Evolutionary conservation across 805 yeast species (phyloP), one percentile per base, ranked within the genome.

Genomic region (Maudiozyma turicensis): DNA sequence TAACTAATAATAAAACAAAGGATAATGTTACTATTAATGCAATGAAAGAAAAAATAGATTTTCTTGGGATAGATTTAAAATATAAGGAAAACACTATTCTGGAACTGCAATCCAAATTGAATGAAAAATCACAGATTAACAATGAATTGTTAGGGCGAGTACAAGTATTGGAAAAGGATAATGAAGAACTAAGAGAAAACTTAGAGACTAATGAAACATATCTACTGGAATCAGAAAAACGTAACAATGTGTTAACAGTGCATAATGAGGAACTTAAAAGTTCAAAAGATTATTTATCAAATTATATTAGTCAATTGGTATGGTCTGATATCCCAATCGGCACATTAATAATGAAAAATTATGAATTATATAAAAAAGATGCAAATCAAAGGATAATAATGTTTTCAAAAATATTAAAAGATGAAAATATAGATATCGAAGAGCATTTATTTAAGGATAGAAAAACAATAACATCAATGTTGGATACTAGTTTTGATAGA

Each of bases 251-350:
- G 26, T 20, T 20, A 20, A 20, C 26, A 20, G 26, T 20, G 26
- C 2, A 20, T 20, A 20, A 20, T 20, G 26, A 20, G 26, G 26
- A 15, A 20, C 11, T 38, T 15, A 14, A 14, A 14, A 13, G 10
- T n/a, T 29, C 8, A n/a, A 38, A 38, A 7, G 26, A 6, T 7
- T 8, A 7, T 20, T 38, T 38, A 8, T 5, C 26, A n/a, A 38
- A 14, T 6, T 38, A 15, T n/a, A 31, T 40, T 8, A 13, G 14
- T 13, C 15, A 40, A 13, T 9, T 40, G 3, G 40, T 10, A 32
- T 29, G 46, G 8, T 49, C 43, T 33, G 45, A 43, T 26, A 33
- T 49, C 33, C n/a, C 31, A 8, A 43, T 49, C 26, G 51, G 51
- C 10, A 8, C 39, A 26, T 7, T 48, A 14, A 43, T 48, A 20